A percentile compares a stretch with the other conserved stretches of the same genome.
These are phyloP conservation scores for Tilletia walkeri DNA, from an alignment of 1,284 basidiomycete species.

Conservation along the genomic window DNA sequence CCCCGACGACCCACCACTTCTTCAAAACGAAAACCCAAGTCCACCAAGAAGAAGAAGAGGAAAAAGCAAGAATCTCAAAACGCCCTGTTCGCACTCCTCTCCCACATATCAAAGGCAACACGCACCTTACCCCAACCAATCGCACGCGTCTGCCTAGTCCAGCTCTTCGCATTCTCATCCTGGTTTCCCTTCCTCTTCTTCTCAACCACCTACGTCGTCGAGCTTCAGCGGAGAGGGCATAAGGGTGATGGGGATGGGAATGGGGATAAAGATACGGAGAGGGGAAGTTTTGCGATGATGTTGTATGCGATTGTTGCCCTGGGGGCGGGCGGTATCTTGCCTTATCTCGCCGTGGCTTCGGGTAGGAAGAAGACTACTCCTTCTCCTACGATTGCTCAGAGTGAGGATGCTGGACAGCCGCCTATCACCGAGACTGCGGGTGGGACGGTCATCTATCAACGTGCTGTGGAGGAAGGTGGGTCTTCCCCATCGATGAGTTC, in stretches of 20 bases:
- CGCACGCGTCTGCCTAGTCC: slow-evolving; percentile 68
- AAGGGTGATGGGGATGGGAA: slow-evolving; percentile 22
- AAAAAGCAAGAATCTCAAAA: not conserved
- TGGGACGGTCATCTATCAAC: slow-evolving; percentile 22
- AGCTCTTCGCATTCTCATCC: slow-evolving; percentile 86
- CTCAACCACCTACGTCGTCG: slow-evolving; percentile 84
- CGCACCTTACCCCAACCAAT: slow-evolving; percentile 46
- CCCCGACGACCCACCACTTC: not conserved
- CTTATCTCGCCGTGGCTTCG: slow-evolving; percentile 39
- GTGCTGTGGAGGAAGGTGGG: not conserved
- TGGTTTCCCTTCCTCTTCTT: slow-evolving; percentile 59
- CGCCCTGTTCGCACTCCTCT: not conserved
- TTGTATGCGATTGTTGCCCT: slow-evolving; percentile 47
- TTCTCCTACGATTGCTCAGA: too few relatives aligned
- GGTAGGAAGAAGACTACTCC: not conserved
- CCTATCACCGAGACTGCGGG: slow-evolving; percentile 18
- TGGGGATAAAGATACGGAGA: slow-evolving; percentile 35
- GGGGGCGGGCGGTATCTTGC: slow-evolving; percentile 36
- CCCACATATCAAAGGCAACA: slow-evolving; percentile 35
- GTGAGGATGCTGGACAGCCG: slow-evolving; percentile 18
- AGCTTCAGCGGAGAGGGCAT: slow-evolving; percentile 69
- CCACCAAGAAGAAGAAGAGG: not conserved
- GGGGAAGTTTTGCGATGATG: slow-evolving; percentile 49
- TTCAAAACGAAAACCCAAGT: not conserved
- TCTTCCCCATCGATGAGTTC: too few relatives aligned